Conservation (phyloP, 768 basidiomycete species). For the Suillus cothurnatus region DNA sequence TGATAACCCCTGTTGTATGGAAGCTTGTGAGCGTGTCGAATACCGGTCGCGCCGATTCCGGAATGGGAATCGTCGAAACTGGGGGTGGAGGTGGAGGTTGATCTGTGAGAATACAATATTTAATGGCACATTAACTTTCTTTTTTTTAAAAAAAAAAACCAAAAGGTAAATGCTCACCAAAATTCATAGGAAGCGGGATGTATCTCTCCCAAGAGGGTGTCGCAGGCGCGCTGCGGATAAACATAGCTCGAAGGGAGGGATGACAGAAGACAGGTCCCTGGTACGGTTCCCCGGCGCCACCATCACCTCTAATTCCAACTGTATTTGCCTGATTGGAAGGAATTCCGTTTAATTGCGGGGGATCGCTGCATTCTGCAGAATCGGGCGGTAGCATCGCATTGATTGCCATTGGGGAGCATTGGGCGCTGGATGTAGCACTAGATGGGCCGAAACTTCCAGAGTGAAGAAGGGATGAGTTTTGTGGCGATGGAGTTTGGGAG, state of each 20-base stretch:
- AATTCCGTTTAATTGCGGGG: slow-evolving; percentile 5
- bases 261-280: slow-evolving; percentile 6
- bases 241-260: slow-evolving; percentile 6
- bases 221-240: slow-evolving; percentile 5
- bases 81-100: not conserved
- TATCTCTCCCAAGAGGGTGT: slow-evolving; percentile 9
- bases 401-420: slow-evolving; percentile 26
- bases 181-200: slow-evolving; percentile 4
- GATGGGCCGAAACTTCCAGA: slow-evolving; percentile 8
- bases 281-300: slow-evolving; percentile 2
- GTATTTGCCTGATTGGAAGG: slow-evolving; percentile 4
- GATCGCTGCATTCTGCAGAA: slow-evolving; percentile 22
- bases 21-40: slow-evolving; percentile 67
- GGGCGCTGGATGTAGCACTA: slow-evolving; percentile 12
- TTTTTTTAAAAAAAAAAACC: not conserved
- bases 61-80: not conserved
- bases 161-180: not conserved
- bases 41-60: slow-evolving; percentile 37
- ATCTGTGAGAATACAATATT: slow-evolving; percentile 1
- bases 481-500: slow-evolving; percentile 31
- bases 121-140: not conserved
- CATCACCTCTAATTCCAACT: slow-evolving; percentile 6
- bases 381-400: slow-evolving; percentile 25
- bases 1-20: slow-evolving; percentile 65
- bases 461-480: slow-evolving; percentile 21